Conservation (phyloP, 495 filamentous ascomycete species). For the Astrothelium subdiscretum region DNA sequence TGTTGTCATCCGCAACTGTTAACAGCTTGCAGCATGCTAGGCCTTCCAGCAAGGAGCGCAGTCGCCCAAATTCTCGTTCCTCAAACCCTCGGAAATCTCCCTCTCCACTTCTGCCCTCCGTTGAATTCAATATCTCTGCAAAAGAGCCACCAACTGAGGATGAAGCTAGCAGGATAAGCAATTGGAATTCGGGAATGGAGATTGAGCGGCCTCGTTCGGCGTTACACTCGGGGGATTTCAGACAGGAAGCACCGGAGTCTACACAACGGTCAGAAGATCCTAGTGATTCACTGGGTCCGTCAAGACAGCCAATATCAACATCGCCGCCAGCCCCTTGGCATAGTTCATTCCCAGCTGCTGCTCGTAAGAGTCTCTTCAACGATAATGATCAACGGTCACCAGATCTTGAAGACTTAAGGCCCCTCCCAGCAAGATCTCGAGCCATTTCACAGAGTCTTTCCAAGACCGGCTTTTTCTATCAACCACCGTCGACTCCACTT, state of each 20-base stretch:
- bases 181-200: slow-evolving; percentile 39
- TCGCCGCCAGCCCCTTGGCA: slow-evolving; percentile 30
- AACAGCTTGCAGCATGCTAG: neutral
- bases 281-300: neutral
- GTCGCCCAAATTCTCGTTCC: neutral
- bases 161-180: slow-evolving; percentile 14
- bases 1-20: neutral
- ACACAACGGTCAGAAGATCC: slow-evolving; percentile 1
- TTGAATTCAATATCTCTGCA: slow-evolving; percentile 11
- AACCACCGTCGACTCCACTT: slow-evolving; percentile 83
- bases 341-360: slow-evolving; percentile 23
- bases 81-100: slow-evolving; percentile 1
- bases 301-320: slow-evolving; percentile 18
- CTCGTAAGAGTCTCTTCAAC: neutral
- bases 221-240: slow-evolving; percentile 82
- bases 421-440: slow-evolving; percentile 19
- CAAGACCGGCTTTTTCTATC: slow-evolving; percentile 75
- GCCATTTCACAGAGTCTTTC: slow-evolving; percentile 59
- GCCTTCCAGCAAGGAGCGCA: neutral
- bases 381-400: neutral
- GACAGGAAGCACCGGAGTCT: slow-evolving; percentile 21
- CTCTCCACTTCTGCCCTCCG: slow-evolving; percentile 20
- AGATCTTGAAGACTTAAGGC: neutral
- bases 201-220: slow-evolving; percentile 81
- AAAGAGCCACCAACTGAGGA: slow-evolving; percentile 20